Evolutionary conservation across 2,329 filamentous ascomycete species (phyloP), one percentile per base, ranked within the genome.

Genomic region (Coniochaeta pulveracea): DNA sequence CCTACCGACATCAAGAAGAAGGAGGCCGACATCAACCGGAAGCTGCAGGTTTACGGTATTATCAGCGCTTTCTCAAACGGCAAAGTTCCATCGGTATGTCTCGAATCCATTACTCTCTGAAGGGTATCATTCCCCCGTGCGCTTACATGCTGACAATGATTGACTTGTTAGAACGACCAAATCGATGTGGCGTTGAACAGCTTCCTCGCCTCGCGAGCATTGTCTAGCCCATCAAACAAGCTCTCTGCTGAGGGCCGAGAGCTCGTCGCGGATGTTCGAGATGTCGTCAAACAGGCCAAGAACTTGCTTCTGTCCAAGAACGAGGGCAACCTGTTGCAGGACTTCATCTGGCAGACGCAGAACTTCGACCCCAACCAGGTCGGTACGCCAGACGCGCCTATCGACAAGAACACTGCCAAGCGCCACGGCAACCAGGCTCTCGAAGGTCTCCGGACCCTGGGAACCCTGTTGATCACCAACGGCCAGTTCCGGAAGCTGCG

Each of bases 171-270:
- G 80, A 95, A 95, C 60, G 84, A 89, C 48, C 88, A 95, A 64
- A 93, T 95, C 55, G 91, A 96, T 63, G 70, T 95, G 31, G 88
- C 91, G 18, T 61, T 98, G 54, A 96, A 93, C 69, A 91, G 82
- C 54, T 81, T 85, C 47, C 68, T 95, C 33, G 66, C 68, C 21
- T 88, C 81, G 44, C 76, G 72, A 52, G 65, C 75, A 7, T 63
- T 96, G 17, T 59, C 73, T 4, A 73, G 61, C 16, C 86, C 88
- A 5, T 80, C 84, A 1, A 63, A 70, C 39, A 80, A 80, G 52
- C 77, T 98, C 5, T 96, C 89, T 0, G 43, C 67, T 2, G 91
- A 98, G 45, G 91, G 91, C 37, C 78, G 78, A 52, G 58, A 61
- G n/a, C 72, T 98, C 3, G 74, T 95, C 4, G 61, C 64, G 26